Evolutionary conservation across 352 stramenopile species (phyloP), one percentile per base, ranked within the genome.

Genomic region (Phytophthora ohioensis): DNA sequence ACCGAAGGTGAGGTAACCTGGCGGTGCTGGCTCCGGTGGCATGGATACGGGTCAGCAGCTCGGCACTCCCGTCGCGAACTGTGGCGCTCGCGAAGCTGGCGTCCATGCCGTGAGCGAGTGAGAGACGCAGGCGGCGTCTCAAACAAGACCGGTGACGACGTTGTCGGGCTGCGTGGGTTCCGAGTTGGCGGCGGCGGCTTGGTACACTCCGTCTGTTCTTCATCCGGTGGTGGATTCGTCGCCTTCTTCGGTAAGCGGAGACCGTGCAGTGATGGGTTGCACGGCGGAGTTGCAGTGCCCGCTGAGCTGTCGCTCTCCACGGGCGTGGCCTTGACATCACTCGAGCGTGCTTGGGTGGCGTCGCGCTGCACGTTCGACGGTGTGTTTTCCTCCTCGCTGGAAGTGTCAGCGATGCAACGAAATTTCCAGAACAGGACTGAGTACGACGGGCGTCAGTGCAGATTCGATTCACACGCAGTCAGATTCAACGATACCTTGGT

Each of bases 381-480:
- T 9, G 31, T 52, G 12, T 66, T 66, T n/a, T 65, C 46, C 0
- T 65, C 57, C 11, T 65, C 57, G 12, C 13, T 57, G 11, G 35
- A 42, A 1, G 47, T 36, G 36, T 65, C 57, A 1, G 6, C 3
- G 10, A 65, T 51, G 12, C 45, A 65, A 3, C 57, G 46, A 9
- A 34, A 17, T 3, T 46, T 5, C 57, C 57, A 65, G 4, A 57
- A 42, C 27, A n/a, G 1, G 10, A 17, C 42, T 9, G 7, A 15
- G 27, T 15, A 4, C 41, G 15, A 4, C 13, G 5, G 12, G 41
- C 51, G 13, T 10, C 12, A 38, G 8, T 35, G 46, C 15, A 57
- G n/a, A 35, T 5, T 3, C 3, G 8, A n/a, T 59, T 46, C 46
- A 12, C 0, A 32, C 9, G 10, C 21, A 49, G 3, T 27, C 6